Percentiles rank a stretch among this genome's conserved stretches.
These are phyloP conservation scores for Miamiensis avidus DNA, from an alignment of 169 alveolate species.

Conservation along the genomic window DNA sequence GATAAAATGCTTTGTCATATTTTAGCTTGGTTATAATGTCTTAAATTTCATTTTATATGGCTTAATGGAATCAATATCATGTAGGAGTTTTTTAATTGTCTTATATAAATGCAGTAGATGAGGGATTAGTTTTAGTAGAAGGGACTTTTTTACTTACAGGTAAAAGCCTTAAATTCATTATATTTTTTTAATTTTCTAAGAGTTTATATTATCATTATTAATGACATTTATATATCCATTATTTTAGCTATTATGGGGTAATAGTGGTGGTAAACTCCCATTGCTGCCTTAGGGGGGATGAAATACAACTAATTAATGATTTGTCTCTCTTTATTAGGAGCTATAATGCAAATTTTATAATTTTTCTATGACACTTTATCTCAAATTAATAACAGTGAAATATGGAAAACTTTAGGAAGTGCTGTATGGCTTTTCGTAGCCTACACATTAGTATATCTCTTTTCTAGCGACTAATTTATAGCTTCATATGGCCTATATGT, in stretches of 20 bases:
- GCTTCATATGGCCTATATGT: too few species aligned
- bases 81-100: conserved; percentile 39
- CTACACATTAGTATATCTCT: too few species aligned
- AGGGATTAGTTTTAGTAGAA: conserved; percentile 41
- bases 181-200: too few species aligned
- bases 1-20: conserved; percentile 23
- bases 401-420: too few species aligned
- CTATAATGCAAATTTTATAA: background rate
- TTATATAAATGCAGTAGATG: conserved; percentile 48
- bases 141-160: conserved; percentile 19
- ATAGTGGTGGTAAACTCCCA: background rate
- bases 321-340: background rate
- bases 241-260: background rate
- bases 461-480: too few species aligned
- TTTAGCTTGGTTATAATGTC: conserved; percentile 18
- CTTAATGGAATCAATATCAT: conserved; percentile 32
- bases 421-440: too few species aligned
- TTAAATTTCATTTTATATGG: conserved; percentile 34
- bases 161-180: too few species aligned
- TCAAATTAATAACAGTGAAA: too few species aligned
- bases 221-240: too few species aligned
- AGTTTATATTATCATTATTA: too few species aligned
- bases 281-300: background rate
- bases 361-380: background rate
- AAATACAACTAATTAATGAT: too few species aligned